Conservation (phyloP, 139 green algal species). For the Medakamo hakoo region DNA sequence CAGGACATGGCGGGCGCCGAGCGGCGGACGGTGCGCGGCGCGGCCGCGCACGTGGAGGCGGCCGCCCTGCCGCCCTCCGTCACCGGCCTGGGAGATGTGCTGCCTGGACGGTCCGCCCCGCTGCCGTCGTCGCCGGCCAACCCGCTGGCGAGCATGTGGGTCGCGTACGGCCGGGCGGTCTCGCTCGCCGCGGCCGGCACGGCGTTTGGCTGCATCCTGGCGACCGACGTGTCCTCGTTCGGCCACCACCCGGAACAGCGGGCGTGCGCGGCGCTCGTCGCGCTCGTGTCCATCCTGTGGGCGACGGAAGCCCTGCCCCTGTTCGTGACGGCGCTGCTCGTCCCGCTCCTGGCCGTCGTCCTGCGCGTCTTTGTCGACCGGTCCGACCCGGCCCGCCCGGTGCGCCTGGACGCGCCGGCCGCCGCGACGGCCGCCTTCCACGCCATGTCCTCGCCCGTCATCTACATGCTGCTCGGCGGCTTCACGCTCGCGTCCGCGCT, state of each 20-base stretch:
- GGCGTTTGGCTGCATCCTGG: too few relatives aligned
- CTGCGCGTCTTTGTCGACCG: constrained; percentile 29
- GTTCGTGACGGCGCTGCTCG: constrained; percentile 48
- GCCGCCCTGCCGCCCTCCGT: not conserved
- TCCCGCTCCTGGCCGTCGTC: constrained; percentile 31
- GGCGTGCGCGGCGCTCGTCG: constrained; percentile 47
- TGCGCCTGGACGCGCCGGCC: constrained; percentile 25
- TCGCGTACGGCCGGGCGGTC: not conserved
- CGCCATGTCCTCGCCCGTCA: constrained; percentile 48
- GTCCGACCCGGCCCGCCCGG: constrained; percentile 6
- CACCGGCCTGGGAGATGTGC: not conserved
- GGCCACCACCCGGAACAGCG: constrained; percentile 17
- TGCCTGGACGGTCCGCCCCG: not conserved
- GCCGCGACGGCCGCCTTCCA: constrained; percentile 43
- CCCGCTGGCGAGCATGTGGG: not conserved
- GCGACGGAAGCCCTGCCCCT: constrained; percentile 46
- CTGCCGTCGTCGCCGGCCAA: not conserved
- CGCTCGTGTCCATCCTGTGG: constrained; percentile 44
- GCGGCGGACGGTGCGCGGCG: constrained; percentile 9
- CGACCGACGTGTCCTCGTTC: constrained; percentile 20
- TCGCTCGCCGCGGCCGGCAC: too few relatives aligned
- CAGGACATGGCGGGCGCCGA: constrained; percentile 42
- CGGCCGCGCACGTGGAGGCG: not conserved
- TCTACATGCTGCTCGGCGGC: constrained; percentile 59
- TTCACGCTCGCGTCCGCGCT: constrained; percentile 55